Percentiles rank a stretch among this genome's conserved stretches.
phyloP scores from a whole-genome alignment of 2,329 filamentous ascomycete species.

The Aspergillus phoenicis region DNA sequence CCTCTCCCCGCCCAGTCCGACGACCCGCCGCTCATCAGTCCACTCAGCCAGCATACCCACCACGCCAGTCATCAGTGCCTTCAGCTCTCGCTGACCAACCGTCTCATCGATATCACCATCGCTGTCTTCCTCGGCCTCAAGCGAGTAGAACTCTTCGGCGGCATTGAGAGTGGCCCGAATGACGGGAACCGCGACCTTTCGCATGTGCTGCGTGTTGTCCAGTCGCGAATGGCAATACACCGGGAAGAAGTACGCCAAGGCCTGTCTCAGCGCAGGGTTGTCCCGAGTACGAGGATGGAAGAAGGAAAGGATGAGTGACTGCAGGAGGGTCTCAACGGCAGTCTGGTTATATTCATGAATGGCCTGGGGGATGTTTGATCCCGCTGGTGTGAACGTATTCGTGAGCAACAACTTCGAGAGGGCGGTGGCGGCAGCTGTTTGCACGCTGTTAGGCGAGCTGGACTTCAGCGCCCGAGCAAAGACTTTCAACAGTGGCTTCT shows the following conservation, averaged over 20 bases:
- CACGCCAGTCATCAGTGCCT: slow-evolving; percentile 69
- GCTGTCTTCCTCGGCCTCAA: slow-evolving; percentile 73
- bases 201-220: slow-evolving; percentile 83
- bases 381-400: slow-evolving; percentile 61
- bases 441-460: slow-evolving; percentile 70
- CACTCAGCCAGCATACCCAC: slow-evolving; percentile 82
- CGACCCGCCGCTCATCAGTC: slow-evolving; percentile 84
- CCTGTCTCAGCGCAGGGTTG: slow-evolving; percentile 82
- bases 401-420: slow-evolving; percentile 85
- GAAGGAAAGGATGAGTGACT: slow-evolving; percentile 80
- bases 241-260: slow-evolving; percentile 88
- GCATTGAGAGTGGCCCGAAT: slow-evolving; percentile 68
- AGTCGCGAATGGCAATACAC: slow-evolving; percentile 87
- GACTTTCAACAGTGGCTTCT: slow-evolving; percentile 75
- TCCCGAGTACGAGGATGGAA: slow-evolving; percentile 81
- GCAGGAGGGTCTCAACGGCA: slow-evolving; percentile 72
- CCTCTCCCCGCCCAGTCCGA: slow-evolving; percentile 59
- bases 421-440: slow-evolving; percentile 77
- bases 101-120: slow-evolving; percentile 73
- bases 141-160: slow-evolving; percentile 66
- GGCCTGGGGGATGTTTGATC: slow-evolving; percentile 56
- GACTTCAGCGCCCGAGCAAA: slow-evolving; percentile 80
- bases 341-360: slow-evolving; percentile 54
- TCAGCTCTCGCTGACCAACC: slow-evolving; percentile 66
- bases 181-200: slow-evolving; percentile 70